Percentiles rank a stretch among this genome's conserved stretches.
Evolutionary conservation across 1,284 basidiomycete species (phyloP).

Genomic region (Cerioporus squamosus): DNA sequence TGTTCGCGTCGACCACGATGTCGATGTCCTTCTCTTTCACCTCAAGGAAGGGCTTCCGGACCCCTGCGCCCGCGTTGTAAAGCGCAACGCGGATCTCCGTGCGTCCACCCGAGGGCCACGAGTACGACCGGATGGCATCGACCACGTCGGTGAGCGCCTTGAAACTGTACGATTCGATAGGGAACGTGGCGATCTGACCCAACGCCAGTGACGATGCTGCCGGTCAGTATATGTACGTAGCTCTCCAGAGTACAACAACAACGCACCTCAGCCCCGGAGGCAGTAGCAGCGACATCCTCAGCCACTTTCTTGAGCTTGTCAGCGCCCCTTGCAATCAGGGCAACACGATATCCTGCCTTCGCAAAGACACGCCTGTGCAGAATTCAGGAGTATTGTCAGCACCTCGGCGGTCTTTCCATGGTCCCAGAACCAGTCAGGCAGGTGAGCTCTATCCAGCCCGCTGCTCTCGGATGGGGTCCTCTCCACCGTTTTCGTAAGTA

Average conservation of each 20-base stretch:
- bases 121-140: constrained; percentile 49
- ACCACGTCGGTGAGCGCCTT: constrained; percentile 59
- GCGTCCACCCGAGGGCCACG: constrained; percentile 45
- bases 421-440: background rate
- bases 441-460: too few species aligned
- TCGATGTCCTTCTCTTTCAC: constrained; percentile 64
- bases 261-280: constrained; percentile 60
- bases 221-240: too few species aligned
- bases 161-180: constrained; percentile 58
- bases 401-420: background rate
- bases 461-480: too few species aligned
- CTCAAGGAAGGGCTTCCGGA: constrained; percentile 73
- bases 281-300: constrained; percentile 55
- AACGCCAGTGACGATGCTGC: too few species aligned
- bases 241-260: background rate
- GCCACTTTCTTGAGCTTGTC: constrained; percentile 57
- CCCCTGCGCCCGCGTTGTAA: constrained; percentile 63
- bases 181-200: constrained; percentile 62
- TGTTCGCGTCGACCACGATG: constrained; percentile 52
- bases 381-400: background rate
- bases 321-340: constrained; percentile 65
- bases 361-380: constrained; percentile 60
- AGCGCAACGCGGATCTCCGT: constrained; percentile 65
- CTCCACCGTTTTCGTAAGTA: too few species aligned
- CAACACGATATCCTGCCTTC: constrained; percentile 69